Evolutionary conservation across 1,284 basidiomycete genomes (phyloP).

Genomic region (Fomes fomentarius): DNA sequence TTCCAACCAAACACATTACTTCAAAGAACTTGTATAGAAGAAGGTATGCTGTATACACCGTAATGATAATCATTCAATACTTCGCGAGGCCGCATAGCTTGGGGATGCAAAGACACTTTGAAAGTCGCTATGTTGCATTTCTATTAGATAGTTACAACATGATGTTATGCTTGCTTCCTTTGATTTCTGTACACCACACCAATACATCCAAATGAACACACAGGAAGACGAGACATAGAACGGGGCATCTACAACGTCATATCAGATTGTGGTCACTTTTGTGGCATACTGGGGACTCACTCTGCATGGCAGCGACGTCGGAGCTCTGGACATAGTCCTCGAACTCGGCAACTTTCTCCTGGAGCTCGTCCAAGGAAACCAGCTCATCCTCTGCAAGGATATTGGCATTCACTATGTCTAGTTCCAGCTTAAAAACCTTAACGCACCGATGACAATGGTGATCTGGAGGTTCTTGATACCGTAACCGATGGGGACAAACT

Average conservation of each 20-base stretch:
- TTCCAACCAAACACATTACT: too few relatives aligned
- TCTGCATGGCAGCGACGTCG: conserved; percentile 91
- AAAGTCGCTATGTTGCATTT: conserved; percentile 11
- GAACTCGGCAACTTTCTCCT: conserved; percentile 86
- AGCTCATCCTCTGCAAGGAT: conserved; percentile 92
- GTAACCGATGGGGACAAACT: conserved; percentile 93
- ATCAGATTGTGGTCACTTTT: neutral
- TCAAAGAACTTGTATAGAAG: too few relatives aligned
- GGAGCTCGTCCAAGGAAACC: conserved; percentile 92
- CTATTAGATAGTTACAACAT: conserved; percentile 23
- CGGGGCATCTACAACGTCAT: conserved; percentile 3
- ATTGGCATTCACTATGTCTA: too few relatives aligned
- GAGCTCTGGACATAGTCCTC: conserved; percentile 97
- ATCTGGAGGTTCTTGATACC: conserved; percentile 94
- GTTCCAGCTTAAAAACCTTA: too few relatives aligned
- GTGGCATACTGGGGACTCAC: conserved; percentile 54
- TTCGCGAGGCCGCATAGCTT: too few relatives aligned
- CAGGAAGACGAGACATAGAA: conserved; percentile 1
- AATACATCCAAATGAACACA: conserved; percentile 11
- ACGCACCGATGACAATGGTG: conserved; percentile 90
- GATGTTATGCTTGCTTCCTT: conserved; percentile 13
- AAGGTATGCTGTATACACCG: too few relatives aligned
- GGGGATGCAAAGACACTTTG: too few relatives aligned
- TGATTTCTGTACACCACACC: conserved; percentile 17
- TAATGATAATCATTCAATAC: too few relatives aligned